These are phyloP conservation scores for Asterochloris sp. DNA, from an alignment of 139 green algal genomes.

Conservation along the genomic window DNA sequence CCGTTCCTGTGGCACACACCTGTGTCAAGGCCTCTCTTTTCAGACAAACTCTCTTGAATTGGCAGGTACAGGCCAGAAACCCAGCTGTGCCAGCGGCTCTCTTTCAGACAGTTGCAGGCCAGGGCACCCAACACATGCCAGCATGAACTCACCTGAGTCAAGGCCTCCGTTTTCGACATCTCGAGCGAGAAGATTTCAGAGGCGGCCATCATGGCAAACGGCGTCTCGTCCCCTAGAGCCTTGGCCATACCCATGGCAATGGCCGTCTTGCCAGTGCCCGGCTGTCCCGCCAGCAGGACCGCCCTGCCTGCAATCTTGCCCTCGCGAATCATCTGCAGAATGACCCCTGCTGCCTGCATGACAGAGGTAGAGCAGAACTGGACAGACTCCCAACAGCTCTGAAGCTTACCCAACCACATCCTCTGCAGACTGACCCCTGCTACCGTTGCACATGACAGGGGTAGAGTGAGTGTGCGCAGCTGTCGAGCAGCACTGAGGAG, in stretches of 20 bases:
- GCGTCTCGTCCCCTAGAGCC: constrained; percentile 93
- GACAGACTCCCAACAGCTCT: background rate
- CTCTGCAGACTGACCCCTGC: no score
- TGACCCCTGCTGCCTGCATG: constrained; percentile 86
- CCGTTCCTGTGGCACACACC: no score
- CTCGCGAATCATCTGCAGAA: constrained; percentile 94
- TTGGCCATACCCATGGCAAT: constrained; percentile 98
- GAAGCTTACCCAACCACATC: background rate
- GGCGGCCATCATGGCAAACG: constrained; percentile 96
- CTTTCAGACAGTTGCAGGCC: no score
- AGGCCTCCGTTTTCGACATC: constrained; percentile 98
- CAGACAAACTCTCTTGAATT: no score
- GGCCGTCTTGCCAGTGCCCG: constrained; percentile 96
- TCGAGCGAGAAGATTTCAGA: constrained; percentile 98
- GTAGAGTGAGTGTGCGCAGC: no score
- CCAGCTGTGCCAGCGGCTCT: no score
- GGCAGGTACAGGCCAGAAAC: no score
- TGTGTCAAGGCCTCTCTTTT: no score
- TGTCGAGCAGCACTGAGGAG: no score
- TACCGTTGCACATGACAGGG: no score
- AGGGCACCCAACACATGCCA: no score
- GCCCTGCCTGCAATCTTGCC: constrained; percentile 94
- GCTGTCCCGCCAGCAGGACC: constrained; percentile 93
- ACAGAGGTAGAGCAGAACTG: background rate
- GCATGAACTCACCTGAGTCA: constrained; percentile 78